A percentile compares a stretch with the other conserved stretches of the same genome.
These are phyloP conservation scores for Bombardia bombarda DNA, from an alignment of 495 filamentous ascomycete genomes.

Conservation along the genomic window DNA sequence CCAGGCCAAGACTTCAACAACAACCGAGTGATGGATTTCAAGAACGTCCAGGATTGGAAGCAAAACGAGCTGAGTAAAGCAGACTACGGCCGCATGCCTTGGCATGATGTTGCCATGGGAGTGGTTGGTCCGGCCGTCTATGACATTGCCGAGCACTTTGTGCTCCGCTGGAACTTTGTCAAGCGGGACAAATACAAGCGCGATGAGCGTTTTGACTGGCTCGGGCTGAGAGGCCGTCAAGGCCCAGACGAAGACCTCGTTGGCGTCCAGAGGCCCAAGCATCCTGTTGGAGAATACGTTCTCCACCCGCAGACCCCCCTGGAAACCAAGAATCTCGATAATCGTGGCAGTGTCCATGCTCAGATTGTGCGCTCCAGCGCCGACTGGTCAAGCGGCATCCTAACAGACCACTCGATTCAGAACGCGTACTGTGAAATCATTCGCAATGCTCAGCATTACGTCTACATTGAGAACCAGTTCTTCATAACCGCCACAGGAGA, in stretches of 20 bases:
- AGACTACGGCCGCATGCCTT: conserved; percentile 92
- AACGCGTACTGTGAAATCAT: conserved; percentile 87
- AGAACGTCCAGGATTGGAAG: conserved; percentile 86
- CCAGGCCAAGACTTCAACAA: conserved; percentile 95
- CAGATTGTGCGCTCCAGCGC: conserved; percentile 80
- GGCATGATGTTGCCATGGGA: conserved; percentile 94
- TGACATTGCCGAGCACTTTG: conserved; percentile 94
- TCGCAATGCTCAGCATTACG: conserved; percentile 73
- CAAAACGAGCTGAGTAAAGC: conserved; percentile 87
- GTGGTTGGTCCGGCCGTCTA: conserved; percentile 82
- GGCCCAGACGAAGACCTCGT: conserved; percentile 75
- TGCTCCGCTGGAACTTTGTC: conserved; percentile 91
- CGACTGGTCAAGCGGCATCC: conserved; percentile 93
- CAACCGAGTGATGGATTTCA: conserved; percentile 93
- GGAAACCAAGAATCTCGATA: conserved; percentile 35
- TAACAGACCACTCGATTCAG: conserved; percentile 84
- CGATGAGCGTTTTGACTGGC: conserved; percentile 69
- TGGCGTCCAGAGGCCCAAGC: conserved; percentile 76
- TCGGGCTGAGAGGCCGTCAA: conserved; percentile 70
- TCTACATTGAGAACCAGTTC: conserved; percentile 98
- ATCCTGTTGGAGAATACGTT: conserved; percentile 78
- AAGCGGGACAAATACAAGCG: conserved; percentile 98
- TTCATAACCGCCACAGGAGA: conserved; percentile 95
- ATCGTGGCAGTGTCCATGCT: conserved; percentile 63
- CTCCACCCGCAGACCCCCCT: conserved; percentile 69